Evolutionary conservation across 2,329 filamentous ascomycete species (phyloP).

Genomic region (Beauveria caledonica): DNA sequence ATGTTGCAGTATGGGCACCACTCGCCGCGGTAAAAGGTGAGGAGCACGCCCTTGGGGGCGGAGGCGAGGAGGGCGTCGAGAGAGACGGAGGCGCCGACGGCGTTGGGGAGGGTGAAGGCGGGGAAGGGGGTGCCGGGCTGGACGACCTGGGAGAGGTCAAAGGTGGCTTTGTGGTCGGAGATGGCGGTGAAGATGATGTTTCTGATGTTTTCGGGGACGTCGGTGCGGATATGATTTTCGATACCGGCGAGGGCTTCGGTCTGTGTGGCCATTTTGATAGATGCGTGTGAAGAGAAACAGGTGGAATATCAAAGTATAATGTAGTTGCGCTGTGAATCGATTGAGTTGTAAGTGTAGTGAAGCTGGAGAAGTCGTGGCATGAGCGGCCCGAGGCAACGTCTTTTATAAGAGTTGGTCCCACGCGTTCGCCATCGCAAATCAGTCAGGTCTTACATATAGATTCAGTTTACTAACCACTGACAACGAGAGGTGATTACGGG

Average conservation of each 20-base stretch:
- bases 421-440: too few species aligned
- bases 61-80: slow-evolving; percentile 22
- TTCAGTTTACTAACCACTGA: not conserved
- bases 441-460: not conserved
- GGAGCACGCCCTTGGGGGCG: slow-evolving; percentile 24
- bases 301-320: not conserved
- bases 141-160: slow-evolving; percentile 21
- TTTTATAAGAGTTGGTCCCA: not conserved
- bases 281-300: not conserved
- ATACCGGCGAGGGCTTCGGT: slow-evolving; percentile 5
- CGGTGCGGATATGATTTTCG: slow-evolving; percentile 6
- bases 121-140: slow-evolving; percentile 27
- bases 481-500: not conserved
- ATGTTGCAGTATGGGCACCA: slow-evolving; percentile 41
- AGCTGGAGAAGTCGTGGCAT: not conserved
- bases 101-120: slow-evolving; percentile 26
- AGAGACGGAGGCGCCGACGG: slow-evolving; percentile 24
- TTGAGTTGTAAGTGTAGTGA: not conserved
- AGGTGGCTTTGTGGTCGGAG: slow-evolving; percentile 12
- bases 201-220: slow-evolving; percentile 3
- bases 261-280: slow-evolving; percentile 4
- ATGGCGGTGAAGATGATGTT: slow-evolving; percentile 7
- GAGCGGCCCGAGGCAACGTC: not conserved
- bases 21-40: slow-evolving; percentile 38
- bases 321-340: not conserved